Conservation (phyloP, 345 rosid species). For the Cardamine chenopodiifolia region DNA sequence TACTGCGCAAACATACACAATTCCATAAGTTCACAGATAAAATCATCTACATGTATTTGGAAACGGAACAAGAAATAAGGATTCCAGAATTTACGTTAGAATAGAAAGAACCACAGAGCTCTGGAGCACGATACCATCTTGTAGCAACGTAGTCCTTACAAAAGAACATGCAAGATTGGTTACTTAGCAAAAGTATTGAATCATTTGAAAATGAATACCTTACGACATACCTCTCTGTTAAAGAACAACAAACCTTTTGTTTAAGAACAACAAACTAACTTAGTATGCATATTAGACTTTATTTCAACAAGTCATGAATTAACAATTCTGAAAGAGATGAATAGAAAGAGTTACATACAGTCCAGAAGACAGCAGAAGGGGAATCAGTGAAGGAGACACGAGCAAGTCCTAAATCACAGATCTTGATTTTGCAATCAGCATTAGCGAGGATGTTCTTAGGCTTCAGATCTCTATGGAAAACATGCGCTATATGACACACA, state of each 20-base stretch:
- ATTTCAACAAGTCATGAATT: background rate
- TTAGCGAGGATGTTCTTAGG: conserved; percentile 96
- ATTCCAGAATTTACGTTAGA: conserved; percentile 62
- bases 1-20: conserved; percentile 58
- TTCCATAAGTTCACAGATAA: conserved; percentile 4
- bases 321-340: conserved; percentile 29
- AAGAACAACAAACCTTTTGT: conserved; percentile 13
- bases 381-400: conserved; percentile 89
- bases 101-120: conserved; percentile 93
- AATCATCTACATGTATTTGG: background rate
- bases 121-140: conserved; percentile 99
- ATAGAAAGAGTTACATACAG: conserved; percentile 60
- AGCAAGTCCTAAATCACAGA: conserved; percentile 98
- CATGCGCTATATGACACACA: conserved; percentile 58
- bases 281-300: background rate
- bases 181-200: conserved; percentile 28
- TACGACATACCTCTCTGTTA: conserved; percentile 22
- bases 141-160: conserved; percentile 98
- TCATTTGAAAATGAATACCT: background rate
- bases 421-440: conserved; percentile 95
- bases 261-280: conserved; percentile 12
- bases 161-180: conserved; percentile 37
- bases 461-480: conserved; percentile 95
- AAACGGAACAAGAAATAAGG: conserved; percentile 2
- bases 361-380: conserved; percentile 98